Conservation (phyloP, 2,329 filamentous ascomycete species). For the Pleomassaria siparia region DNA sequence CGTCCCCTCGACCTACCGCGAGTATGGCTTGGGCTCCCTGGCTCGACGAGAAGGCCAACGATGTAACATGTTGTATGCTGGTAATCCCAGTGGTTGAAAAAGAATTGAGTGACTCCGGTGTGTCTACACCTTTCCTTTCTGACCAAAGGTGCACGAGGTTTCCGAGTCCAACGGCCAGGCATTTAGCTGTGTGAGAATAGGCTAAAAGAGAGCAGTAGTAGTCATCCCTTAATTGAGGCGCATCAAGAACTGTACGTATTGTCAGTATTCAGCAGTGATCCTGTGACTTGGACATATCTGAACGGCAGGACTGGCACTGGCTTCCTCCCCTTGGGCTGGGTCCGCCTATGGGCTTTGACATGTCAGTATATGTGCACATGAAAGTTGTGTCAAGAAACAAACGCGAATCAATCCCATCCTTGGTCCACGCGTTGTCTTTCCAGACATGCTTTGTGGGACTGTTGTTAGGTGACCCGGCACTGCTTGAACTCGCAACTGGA, state of each 20-base stretch:
- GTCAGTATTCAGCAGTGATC: conserved; percentile 31
- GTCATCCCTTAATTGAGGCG: conserved; percentile 85
- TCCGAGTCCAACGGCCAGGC: conserved; percentile 80
- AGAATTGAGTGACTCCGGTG: conserved; percentile 55
- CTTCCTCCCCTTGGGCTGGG: conserved; percentile 28
- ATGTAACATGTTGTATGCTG: conserved; percentile 64
- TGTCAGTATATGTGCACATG: conserved; percentile 12
- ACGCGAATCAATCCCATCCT: conserved; percentile 34
- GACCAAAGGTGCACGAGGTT: conserved; percentile 87
- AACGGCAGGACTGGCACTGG: conserved; percentile 72
- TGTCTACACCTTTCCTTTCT: conserved; percentile 67
- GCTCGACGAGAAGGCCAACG: conserved; percentile 84
- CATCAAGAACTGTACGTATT: conserved; percentile 73
- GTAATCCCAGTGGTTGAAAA: conserved; percentile 45
- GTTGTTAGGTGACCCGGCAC: conserved; percentile 1
- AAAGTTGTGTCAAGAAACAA: conserved; percentile 21
- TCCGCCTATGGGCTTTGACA: conserved; percentile 27
- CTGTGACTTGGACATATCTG: conserved; percentile 57
- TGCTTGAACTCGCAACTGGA: conserved; percentile 5
- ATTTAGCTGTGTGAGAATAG: conserved; percentile 73
- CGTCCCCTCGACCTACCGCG: conserved; percentile 79
- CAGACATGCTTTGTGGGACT: conserved; percentile 32
- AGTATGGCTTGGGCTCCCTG: conserved; percentile 77
- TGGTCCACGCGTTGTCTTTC: conserved; percentile 47
- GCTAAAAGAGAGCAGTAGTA: conserved; percentile 93